Percentiles rank a stretch among this genome's conserved stretches.
phyloP scores from a whole-genome alignment of 2,329 filamentous ascomycete genomes.

The Colletotrichum echinochloae region DNA sequence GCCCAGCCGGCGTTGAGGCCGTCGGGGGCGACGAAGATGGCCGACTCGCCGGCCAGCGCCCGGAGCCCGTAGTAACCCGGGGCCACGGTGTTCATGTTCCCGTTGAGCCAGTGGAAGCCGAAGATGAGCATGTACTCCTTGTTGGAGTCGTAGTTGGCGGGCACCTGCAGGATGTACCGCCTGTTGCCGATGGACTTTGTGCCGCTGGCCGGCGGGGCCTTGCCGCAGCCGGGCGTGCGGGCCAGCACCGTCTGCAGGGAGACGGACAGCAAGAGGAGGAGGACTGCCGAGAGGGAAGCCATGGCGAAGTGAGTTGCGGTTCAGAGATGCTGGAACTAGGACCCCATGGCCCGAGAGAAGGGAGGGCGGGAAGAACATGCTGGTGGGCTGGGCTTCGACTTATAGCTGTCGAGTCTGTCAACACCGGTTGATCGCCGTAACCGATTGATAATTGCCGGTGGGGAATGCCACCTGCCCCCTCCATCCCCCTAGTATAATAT shows the following conservation, averaged over 20 bases:
- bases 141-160: slow-evolving; percentile 46
- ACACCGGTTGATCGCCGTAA: background rate
- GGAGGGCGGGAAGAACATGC: background rate
- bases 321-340: background rate
- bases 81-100: slow-evolving; percentile 53
- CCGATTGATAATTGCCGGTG: background rate
- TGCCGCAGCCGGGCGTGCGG: slow-evolving; percentile 50
- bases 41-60: slow-evolving; percentile 49
- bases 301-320: background rate
- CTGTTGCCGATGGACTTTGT: slow-evolving; percentile 53
- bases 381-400: background rate
- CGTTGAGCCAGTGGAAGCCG: slow-evolving; percentile 53
- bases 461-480: background rate
- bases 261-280: background rate
- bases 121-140: slow-evolving; percentile 43
- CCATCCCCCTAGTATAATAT: no score
- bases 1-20: slow-evolving; percentile 57
- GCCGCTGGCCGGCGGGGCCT: slow-evolving; percentile 45
- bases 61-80: slow-evolving; percentile 56
- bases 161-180: slow-evolving; percentile 53
- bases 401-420: background rate
- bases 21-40: slow-evolving; percentile 58
- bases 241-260: background rate
- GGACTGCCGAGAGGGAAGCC: background rate
- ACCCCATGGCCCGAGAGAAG: background rate